Conservation (phyloP, 2,329 filamentous ascomycete species). For the Cordyceps cicadae region DNA sequence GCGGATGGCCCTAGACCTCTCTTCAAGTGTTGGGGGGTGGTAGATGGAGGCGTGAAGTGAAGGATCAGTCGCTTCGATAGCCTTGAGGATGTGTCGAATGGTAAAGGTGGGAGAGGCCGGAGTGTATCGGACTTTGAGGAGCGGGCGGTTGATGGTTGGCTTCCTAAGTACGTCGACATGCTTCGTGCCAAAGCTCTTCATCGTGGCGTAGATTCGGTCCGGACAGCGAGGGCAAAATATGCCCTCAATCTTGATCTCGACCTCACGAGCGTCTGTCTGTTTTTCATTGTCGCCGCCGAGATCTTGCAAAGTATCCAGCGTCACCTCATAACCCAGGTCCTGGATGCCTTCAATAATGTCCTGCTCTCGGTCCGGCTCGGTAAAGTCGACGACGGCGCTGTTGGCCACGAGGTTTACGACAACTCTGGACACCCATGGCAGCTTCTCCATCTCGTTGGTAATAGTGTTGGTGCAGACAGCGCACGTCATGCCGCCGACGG, state of each 20-base stretch:
- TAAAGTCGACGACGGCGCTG: slow-evolving; percentile 54
- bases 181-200: slow-evolving; percentile 43
- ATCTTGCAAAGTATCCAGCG: slow-evolving; percentile 42
- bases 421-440: slow-evolving; percentile 48
- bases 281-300: slow-evolving; percentile 33
- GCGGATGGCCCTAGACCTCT: slow-evolving; percentile 67
- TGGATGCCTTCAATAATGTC: slow-evolving; percentile 42
- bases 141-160: slow-evolving; percentile 53
- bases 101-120: slow-evolving; percentile 63
- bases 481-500: slow-evolving; percentile 67
- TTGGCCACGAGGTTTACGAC: slow-evolving; percentile 59
- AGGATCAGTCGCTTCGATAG: slow-evolving; percentile 58
- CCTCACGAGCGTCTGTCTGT: slow-evolving; percentile 37
- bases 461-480: slow-evolving; percentile 59
- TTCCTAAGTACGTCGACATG: slow-evolving; percentile 44
- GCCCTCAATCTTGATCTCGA: slow-evolving; percentile 60
- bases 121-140: slow-evolving; percentile 62
- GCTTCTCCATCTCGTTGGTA: slow-evolving; percentile 47
- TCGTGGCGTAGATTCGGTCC: slow-evolving; percentile 42
- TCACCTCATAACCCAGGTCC: slow-evolving; percentile 58
- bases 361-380: slow-evolving; percentile 23
- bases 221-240: slow-evolving; percentile 71
- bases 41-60: slow-evolving; percentile 62
- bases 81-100: slow-evolving; percentile 62
- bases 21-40: slow-evolving; percentile 75